Evolutionary conservation across 306 rosid genomes (phyloP).

Genomic region (Inga oerstediana): DNA sequence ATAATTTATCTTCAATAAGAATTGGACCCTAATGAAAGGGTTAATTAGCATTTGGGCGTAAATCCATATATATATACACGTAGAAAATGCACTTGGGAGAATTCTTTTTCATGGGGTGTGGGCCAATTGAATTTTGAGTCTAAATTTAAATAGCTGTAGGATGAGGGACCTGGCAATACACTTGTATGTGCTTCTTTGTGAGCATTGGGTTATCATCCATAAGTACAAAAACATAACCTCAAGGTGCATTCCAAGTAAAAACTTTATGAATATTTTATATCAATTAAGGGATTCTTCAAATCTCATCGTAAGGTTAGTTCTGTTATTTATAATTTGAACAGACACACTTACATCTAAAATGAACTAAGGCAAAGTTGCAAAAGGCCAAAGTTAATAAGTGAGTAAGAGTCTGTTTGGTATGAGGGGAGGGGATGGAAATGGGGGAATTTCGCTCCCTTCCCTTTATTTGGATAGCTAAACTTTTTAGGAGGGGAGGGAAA

Average conservation of each 20-base stretch:
- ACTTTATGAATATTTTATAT: neutral
- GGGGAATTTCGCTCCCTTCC: too few species aligned
- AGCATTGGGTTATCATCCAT: neutral
- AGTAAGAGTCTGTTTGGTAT: neutral
- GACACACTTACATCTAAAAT: neutral
- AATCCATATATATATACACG: neutral
- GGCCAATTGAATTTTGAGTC: neutral
- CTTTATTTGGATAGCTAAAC: too few species aligned
- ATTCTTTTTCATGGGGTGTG: neutral
- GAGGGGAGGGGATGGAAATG: too few species aligned
- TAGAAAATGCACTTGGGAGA: too few species aligned
- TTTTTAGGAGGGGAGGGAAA: too few species aligned
- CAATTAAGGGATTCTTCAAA: neutral
- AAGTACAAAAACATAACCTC: neutral
- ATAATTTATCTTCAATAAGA: neutral
- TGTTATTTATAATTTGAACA: too few species aligned
- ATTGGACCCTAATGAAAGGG: neutral
- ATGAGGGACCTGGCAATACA: neutral
- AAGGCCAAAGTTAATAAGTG: neutral
- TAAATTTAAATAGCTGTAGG: neutral
- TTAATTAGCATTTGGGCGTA: neutral
- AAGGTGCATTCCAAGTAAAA: neutral
- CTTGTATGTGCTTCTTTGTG: neutral
- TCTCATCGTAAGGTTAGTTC: neutral
- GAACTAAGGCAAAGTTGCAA: neutral